phyloP scores from a whole-genome alignment of 2,329 filamentous ascomycete genomes.

The Ophiocordyceps unilateralis region DNA sequence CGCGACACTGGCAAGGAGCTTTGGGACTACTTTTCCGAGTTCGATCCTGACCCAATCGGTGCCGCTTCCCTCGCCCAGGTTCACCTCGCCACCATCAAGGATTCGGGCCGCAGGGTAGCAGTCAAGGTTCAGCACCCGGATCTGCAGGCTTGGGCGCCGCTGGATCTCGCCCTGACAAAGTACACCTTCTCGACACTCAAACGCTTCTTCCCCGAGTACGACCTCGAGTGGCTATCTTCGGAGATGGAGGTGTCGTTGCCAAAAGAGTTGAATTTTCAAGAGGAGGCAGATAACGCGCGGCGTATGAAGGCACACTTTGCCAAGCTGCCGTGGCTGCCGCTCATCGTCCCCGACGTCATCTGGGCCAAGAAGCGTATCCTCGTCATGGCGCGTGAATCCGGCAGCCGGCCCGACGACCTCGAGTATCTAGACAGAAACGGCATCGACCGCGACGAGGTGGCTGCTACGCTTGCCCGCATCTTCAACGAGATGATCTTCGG shows the following conservation, averaged over 20 bases:
- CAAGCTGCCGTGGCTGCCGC: slow-evolving; percentile 52
- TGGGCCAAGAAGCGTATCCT: slow-evolving; percentile 82
- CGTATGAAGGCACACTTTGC: slow-evolving; percentile 69
- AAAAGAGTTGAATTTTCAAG: slow-evolving; percentile 76
- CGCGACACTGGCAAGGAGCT: slow-evolving; percentile 66
- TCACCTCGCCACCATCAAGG: slow-evolving; percentile 69
- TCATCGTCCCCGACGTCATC: slow-evolving; percentile 77
- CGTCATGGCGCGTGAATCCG: slow-evolving; percentile 87
- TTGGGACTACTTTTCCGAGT: slow-evolving; percentile 72
- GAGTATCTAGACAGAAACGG: slow-evolving; percentile 67
- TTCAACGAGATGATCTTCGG: slow-evolving; percentile 99
- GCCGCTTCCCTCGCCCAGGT: slow-evolving; percentile 92
- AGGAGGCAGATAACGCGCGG: slow-evolving; percentile 70
- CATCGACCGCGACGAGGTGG: slow-evolving; percentile 92
- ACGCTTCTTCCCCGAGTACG: slow-evolving; percentile 91
- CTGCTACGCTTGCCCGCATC: slow-evolving; percentile 71
- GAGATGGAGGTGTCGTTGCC: slow-evolving; percentile 89
- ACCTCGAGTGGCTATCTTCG: slow-evolving; percentile 83
- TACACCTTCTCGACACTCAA: slow-evolving; percentile 86
- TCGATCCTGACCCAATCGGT: slow-evolving; percentile 65
- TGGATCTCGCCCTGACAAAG: slow-evolving; percentile 72
- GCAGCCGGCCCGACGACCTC: slow-evolving; percentile 75
- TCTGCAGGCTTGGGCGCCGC: slow-evolving; percentile 72
- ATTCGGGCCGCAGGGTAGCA: slow-evolving; percentile 70
- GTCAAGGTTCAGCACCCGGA: slow-evolving; percentile 94